Evolutionary conservation across 768 basidiomycete genomes (phyloP), one percentile per base, ranked within the genome.

Genomic region (Paxillus ammoniavirescens): DNA sequence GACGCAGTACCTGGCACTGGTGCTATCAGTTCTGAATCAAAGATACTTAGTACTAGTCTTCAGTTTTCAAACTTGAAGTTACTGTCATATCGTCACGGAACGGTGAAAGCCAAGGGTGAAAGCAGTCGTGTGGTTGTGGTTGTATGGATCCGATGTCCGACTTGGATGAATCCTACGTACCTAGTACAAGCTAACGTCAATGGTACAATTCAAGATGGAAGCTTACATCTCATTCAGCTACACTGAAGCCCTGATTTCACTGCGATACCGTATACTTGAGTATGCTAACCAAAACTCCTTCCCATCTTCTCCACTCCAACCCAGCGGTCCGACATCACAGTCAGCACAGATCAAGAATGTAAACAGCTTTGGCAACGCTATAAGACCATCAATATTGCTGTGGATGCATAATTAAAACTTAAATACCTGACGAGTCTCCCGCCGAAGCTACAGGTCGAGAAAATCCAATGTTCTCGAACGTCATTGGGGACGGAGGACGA

Each of bases 381-480:
- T 36, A 47, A 45, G 36, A 31, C 35, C 47, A 42, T 49, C 49
- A 54, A 15, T 17, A 9, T 28, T 18, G 56, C 42, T 53, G 17
- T 18, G 31, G 21, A 40, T 5, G 31, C 15, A 12, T 12, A 7
- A 13, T 21, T 12, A 46, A 4, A 35, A 12, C 2, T 28, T 26
- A 30, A n/a, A 46, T 56, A 57, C 55, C 61, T 45, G 59, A 48
- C 8, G 36, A 30, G 57, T 67, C 62, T 58, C 71, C 66, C 21
- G 73, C 59, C 9, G 73, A 65, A n/a, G 69, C 70, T 2, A 89
- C 77, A 0, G 82, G 68, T 41, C 77, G 78, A 5, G 91, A 86
- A 62, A 93, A 92, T 13, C 87, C 90, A 23, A 94, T 82, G 62
- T 95, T 95, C 65, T 95, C 92, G 59, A 95, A 95, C 33, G 73